Evolutionary conservation across 768 basidiomycete species (phyloP), one percentile per base, ranked within the genome.

Genomic region (Artomyces pyxidatus): DNA sequence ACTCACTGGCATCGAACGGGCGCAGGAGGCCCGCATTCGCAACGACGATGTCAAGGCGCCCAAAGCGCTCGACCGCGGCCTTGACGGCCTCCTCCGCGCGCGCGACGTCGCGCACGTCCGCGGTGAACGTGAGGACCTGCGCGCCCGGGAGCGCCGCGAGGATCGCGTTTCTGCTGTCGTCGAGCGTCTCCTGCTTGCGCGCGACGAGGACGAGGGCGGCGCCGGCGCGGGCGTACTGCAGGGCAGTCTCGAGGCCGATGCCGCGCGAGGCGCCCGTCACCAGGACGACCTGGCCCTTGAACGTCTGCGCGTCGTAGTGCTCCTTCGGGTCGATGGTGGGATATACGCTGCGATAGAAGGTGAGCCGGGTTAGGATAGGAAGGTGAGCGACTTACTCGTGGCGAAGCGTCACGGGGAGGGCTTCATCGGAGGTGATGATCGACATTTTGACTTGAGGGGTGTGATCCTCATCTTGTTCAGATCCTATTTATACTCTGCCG

Each of bases 41-140:
- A 19, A 56, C 22, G 26, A 55, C 54, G 27, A 58, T 56, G 37
- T 62, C 61, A 16, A 61, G 44, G 23, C 37, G 43, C 8, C 56
- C 58, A 47, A 58, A 62, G 17, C 43, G 42, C 19, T 57, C 51
- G 25, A 59, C 55, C 3, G 52, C 51, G 7, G 25, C 25, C 23
- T 51, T 40, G 21, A 61, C 49, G 3, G 28, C 35, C 12, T 47
- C 50, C 22, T 44, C 38, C n/a, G 25, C 26, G 16, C 27, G 26
- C 28, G 39, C 30, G 8, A 21, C 19, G 32, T 50, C 26, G 11
- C 49, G 47, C 16, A 59, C 55, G 46, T 61, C 57, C 1, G 51
- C 32, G 7, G 25, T 26, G 14, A 52, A 19, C 4, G 45, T 23
- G 8, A 50, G 47, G 16, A 54, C 56, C 10, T 45, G 30, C 6